Conservation (phyloP, 2,329 filamentous ascomycete genomes). For the Botryotinia narcissicola region DNA sequence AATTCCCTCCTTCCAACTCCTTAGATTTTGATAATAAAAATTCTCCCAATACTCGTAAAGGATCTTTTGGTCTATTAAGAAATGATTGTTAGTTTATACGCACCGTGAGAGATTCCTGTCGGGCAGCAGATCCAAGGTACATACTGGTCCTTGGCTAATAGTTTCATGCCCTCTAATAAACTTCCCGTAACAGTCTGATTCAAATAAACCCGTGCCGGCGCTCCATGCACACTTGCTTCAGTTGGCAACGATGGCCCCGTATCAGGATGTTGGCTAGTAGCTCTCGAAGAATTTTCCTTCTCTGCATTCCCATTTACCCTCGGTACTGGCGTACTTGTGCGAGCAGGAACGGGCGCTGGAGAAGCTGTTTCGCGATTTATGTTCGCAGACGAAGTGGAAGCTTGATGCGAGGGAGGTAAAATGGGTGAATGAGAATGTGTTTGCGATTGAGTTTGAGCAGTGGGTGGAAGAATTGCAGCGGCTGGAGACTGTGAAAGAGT, state of each 20-base stretch:
- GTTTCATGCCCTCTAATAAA: constrained; percentile 72
- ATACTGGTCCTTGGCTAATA: constrained; percentile 67
- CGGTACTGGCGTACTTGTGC: constrained; percentile 51
- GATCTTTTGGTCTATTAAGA: constrained; percentile 58
- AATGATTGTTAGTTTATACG: constrained; percentile 6
- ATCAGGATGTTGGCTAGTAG: constrained; percentile 57
- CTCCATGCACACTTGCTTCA: constrained; percentile 62
- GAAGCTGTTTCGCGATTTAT: constrained; percentile 24
- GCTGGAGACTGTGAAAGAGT: constrained; percentile 11
- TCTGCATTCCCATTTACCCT: constrained; percentile 35
- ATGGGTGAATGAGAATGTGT: neutral
- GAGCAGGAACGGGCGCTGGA: constrained; percentile 34
- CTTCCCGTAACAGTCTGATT: constrained; percentile 68
- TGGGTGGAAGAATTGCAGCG: neutral
- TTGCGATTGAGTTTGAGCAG: neutral
- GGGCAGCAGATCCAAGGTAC: constrained; percentile 38
- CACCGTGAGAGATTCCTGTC: neutral
- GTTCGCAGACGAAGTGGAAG: constrained; percentile 30
- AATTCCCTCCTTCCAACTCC: constrained; percentile 52
- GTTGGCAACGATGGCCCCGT: constrained; percentile 52
- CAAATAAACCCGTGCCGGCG: constrained; percentile 67
- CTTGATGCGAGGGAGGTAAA: constrained; percentile 20
- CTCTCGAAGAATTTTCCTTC: constrained; percentile 44
- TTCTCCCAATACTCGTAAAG: constrained; percentile 66
- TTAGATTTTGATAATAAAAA: constrained; percentile 66